These are phyloP conservation scores for Kazachstania bromeliacearum DNA, from an alignment of 805 yeast species.

Conservation along the genomic window DNA sequence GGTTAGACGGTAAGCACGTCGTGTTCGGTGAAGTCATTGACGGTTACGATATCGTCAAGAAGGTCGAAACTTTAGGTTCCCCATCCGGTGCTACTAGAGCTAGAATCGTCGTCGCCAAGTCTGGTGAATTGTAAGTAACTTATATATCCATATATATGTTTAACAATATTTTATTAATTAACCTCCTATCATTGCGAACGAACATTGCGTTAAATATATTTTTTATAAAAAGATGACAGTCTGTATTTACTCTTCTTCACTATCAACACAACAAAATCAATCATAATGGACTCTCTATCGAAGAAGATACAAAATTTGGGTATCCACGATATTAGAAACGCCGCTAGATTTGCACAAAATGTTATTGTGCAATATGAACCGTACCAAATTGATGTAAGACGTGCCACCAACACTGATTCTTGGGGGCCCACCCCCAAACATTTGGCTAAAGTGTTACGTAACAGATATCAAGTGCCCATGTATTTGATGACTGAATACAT, in stretches of 20 bases:
- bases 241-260: too few species aligned
- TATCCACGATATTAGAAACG: conserved; percentile 33
- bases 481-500: conserved; percentile 29
- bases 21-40: conserved; percentile 89
- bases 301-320: conserved; percentile 30
- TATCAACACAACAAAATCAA: background rate
- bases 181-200: too few species aligned
- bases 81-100: conserved; percentile 62
- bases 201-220: too few species aligned
- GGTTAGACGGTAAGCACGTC: conserved; percentile 92
- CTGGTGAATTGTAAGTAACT: conserved; percentile 38
- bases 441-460: conserved; percentile 28
- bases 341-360: conserved; percentile 34
- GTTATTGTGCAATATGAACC: conserved; percentile 31
- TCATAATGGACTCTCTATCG: conserved; percentile 26
- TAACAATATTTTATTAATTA: background rate
- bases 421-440: conserved; percentile 46
- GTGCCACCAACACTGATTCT: conserved; percentile 41
- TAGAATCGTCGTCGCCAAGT: conserved; percentile 52
- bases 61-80: conserved; percentile 72
- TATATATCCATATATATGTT: too few species aligned
- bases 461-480: conserved; percentile 24
- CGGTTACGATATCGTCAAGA: conserved; percentile 79
- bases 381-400: conserved; percentile 32
- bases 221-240: too few species aligned